phyloP scores from a whole-genome alignment of 495 filamentous ascomycete genomes.

The Platismatia glauca region DNA sequence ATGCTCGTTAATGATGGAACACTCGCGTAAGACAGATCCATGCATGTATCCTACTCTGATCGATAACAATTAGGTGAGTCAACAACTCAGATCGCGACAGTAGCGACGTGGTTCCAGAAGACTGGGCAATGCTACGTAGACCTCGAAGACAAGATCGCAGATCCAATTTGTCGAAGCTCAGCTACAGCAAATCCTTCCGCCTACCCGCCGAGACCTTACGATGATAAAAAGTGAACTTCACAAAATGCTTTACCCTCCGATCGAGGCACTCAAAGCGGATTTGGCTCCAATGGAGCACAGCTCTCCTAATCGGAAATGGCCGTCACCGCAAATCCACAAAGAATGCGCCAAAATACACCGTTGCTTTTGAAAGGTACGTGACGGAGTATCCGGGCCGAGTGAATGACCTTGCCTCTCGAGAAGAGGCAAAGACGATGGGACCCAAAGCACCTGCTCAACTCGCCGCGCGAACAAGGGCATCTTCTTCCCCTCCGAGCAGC shows the following conservation, averaged over 20 bases:
- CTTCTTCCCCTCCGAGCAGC: neutral
- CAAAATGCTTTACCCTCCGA: neutral
- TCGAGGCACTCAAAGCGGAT: neutral
- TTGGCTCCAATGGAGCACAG: neutral
- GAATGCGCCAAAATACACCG: neutral
- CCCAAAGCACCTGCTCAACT: neutral
- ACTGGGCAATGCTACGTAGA: neutral
- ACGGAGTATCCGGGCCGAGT: neutral
- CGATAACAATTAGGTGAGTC: too few relatives aligned
- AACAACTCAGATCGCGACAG: too few relatives aligned
- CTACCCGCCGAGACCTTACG: neutral
- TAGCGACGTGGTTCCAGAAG: too few relatives aligned
- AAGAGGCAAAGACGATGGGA: neutral
- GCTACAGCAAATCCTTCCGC: too few relatives aligned
- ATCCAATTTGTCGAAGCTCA: neutral
- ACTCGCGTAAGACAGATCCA: too few relatives aligned
- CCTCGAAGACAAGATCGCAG: neutral
- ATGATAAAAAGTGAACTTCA: neutral
- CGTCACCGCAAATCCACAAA: too few relatives aligned
- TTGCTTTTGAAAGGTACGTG: neutral
- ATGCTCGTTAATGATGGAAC: too few relatives aligned
- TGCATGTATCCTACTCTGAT: too few relatives aligned
- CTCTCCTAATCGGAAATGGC: too few relatives aligned
- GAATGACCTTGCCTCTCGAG: neutral
- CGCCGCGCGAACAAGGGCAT: neutral